Base-by-base conservation (phyloP, 441 rosid genomes). In the Flueggea neowawraea region DNA sequence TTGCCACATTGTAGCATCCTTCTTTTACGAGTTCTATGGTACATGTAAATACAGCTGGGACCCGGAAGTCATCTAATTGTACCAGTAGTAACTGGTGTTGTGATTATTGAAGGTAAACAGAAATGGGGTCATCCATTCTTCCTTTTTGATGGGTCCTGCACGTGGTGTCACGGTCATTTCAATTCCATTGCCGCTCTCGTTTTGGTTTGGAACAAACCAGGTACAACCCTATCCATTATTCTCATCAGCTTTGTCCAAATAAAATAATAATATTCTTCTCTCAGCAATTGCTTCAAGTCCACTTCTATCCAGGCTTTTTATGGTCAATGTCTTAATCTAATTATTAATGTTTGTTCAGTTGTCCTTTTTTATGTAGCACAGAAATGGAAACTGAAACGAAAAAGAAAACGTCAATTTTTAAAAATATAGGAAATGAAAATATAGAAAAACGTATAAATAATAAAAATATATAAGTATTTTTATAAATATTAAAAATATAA, bases 101-200 rank as follows among this genome's bases (percentile, higher is more conserved):
- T 64, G 14, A 47, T 45, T 16, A 22, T 14, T 14, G 64, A 52
- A 47, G 68, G 58, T 50, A 54, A 66, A 69, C 52, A 52, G 48
- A 55, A 57, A 70, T 56, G 75, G 82, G 82, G 71, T 72, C 75
- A 58, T 61, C 70, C 47, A 44, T 48, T 70, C 77, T 70, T 70
- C 80, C 80, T 69, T 73, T 67, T 47, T 31, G 58, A 55, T 71
- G 68, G 65, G 73, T 54, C 74, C 68, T 74, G 67, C 67, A 71
- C 60, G 71, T 78, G 81, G 75, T 69, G 75, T 82, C 77, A 60
- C 44, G 58, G 75, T 71, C 85, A 73, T 72, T 69, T 82, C 83
- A 69, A 72, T 79, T 70, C 73, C 70, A 22, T 72, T 67, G 71
- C 67, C 79, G 56, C 67, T 44, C 62, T 73, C 74, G 55, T 73